Evolutionary conservation across 2,329 filamentous ascomycete species (phyloP).

Genomic region (Dothidotthia symphoricarpi): DNA sequence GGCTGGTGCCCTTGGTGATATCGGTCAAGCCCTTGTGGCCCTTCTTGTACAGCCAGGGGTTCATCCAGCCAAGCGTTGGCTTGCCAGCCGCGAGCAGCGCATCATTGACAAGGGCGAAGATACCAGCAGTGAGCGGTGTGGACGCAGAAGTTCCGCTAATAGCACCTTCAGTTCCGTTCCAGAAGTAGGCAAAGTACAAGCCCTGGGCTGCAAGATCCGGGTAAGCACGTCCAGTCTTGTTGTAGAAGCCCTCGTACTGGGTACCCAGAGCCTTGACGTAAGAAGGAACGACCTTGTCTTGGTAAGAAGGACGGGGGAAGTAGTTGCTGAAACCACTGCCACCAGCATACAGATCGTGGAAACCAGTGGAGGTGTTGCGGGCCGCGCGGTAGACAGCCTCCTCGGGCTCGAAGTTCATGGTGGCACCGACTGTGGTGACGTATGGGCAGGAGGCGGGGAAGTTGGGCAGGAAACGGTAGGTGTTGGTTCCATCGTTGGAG

Average conservation of each 20-base stretch:
- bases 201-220: constrained; percentile 65
- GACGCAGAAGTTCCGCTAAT: constrained; percentile 57
- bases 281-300: constrained; percentile 44
- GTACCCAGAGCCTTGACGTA: constrained; percentile 48
- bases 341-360: constrained; percentile 54
- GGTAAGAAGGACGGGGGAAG: constrained; percentile 51
- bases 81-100: constrained; percentile 54
- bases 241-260: constrained; percentile 51
- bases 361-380: constrained; percentile 31
- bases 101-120: constrained; percentile 64
- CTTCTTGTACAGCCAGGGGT: constrained; percentile 58
- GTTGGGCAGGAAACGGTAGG: constrained; percentile 56
- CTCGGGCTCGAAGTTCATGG: constrained; percentile 55
- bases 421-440: constrained; percentile 66
- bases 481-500: constrained; percentile 59
- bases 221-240: constrained; percentile 57
- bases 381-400: constrained; percentile 45
- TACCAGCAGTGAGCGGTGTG: constrained; percentile 57
- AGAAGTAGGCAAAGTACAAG: constrained; percentile 46
- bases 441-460: constrained; percentile 69
- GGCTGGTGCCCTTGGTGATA: constrained; percentile 39
- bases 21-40: constrained; percentile 53
- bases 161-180: constrained; percentile 40
- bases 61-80: constrained; percentile 56
- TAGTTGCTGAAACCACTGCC: constrained; percentile 52